A percentile compares a stretch with the other conserved stretches of the same genome.
Conservation (phyloP, 805 yeast species). For the Clavispora vitiphila region DNA sequence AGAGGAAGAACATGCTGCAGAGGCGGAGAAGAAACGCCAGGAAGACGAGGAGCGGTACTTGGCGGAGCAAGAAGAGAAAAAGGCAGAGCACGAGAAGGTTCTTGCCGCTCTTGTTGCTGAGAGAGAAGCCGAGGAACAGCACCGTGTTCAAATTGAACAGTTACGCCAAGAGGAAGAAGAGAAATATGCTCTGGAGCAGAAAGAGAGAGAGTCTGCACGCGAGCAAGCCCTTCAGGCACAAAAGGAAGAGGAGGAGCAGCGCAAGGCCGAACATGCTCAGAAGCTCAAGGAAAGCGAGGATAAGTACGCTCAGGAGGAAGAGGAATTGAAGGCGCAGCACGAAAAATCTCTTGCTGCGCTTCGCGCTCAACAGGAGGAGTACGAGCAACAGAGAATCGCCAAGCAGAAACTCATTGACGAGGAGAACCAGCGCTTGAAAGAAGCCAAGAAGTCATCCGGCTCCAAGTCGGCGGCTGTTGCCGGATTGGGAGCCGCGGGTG, state of each 20-base stretch:
- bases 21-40: constrained; percentile 1
- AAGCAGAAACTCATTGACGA: neutral
- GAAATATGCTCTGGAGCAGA: neutral
- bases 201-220: neutral
- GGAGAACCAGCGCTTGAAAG: neutral
- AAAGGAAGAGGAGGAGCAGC: neutral
- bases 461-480: neutral
- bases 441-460: neutral
- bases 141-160: neutral
- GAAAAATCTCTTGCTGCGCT: neutral
- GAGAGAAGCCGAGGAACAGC: constrained; percentile 24
- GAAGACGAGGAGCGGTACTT: constrained; percentile 13
- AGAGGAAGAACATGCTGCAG: constrained; percentile 5
- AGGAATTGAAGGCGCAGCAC: neutral
- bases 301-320: neutral
- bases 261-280: neutral
- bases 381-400: neutral
- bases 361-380: neutral
- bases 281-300: neutral
- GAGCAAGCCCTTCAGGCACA: neutral
- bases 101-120: constrained; percentile 15
- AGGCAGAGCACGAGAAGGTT: constrained; percentile 24
- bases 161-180: neutral
- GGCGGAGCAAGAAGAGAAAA: constrained; percentile 24
- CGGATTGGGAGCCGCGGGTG: neutral